These are phyloP conservation scores for Discostella stelligeroides DNA, from an alignment of 108 stramenopile genomes.

Conservation along the genomic window DNA sequence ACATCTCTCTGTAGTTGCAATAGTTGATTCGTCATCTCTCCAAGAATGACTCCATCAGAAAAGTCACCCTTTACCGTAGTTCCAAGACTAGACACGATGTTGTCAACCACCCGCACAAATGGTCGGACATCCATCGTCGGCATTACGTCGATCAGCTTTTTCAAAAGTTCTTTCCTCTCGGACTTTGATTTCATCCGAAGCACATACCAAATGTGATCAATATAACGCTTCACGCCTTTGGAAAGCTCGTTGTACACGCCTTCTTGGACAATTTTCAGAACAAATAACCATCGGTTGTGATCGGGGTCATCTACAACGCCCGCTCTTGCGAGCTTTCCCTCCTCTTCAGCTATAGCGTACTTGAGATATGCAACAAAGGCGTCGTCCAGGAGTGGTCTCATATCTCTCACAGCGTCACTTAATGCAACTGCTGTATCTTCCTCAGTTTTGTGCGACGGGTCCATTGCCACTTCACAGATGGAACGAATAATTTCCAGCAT, in stretches of 20 bases:
- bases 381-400: conserved; percentile 87
- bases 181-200: conserved; percentile 80
- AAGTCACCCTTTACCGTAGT: conserved; percentile 77
- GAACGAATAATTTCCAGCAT: conserved; percentile 84
- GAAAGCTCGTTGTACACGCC: conserved; percentile 86
- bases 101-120: conserved; percentile 87
- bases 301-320: conserved; percentile 83
- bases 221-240: conserved; percentile 69
- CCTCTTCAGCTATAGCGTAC: conserved; percentile 89
- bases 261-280: conserved; percentile 86
- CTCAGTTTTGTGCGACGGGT: conserved; percentile 74
- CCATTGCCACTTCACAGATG: conserved; percentile 92
- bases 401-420: conserved; percentile 83
- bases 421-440: conserved; percentile 84
- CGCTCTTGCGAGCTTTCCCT: conserved; percentile 71
- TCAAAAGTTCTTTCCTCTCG: conserved; percentile 67
- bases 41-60: conserved; percentile 54
- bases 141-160: conserved; percentile 79
- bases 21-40: conserved; percentile 85
- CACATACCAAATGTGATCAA: conserved; percentile 84
- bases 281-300: conserved; percentile 86
- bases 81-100: conserved; percentile 81
- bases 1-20: conserved; percentile 81
- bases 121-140: conserved; percentile 89
- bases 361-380: conserved; percentile 87